phyloP scores from a whole-genome alignment of 2,329 filamentous ascomycete genomes.

The Blastomyces parvus region DNA sequence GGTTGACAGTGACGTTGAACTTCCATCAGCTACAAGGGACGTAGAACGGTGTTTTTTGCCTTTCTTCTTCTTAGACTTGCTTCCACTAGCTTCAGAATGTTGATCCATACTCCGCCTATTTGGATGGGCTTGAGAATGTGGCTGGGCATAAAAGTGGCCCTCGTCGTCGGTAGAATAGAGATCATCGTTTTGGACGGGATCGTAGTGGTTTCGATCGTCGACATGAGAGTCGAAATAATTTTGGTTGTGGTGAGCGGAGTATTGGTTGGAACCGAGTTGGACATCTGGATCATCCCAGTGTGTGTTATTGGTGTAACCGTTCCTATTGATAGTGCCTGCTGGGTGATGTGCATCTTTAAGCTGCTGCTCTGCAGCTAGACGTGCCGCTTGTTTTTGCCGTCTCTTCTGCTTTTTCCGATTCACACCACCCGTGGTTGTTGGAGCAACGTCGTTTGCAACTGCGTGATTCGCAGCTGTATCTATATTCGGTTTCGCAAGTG shows the following conservation, averaged over 20 bases:
- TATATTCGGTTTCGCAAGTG: constrained; percentile 16
- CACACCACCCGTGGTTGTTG: constrained; percentile 32
- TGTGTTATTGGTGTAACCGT: constrained; percentile 26
- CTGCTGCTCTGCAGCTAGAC: constrained; percentile 51
- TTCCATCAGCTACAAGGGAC: constrained; percentile 29
- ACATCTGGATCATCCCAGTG: constrained; percentile 9
- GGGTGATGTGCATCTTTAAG: constrained; percentile 24
- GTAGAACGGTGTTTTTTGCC: constrained; percentile 29
- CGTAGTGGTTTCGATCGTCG: constrained; percentile 31
- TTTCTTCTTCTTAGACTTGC: constrained; percentile 36
- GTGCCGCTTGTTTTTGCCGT: constrained; percentile 70
- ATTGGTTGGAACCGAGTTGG: constrained; percentile 11
- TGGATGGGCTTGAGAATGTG: constrained; percentile 18
- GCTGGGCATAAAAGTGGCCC: constrained; percentile 29
- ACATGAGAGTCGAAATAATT: constrained; percentile 25
- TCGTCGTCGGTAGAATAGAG: constrained; percentile 50
- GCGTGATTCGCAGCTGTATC: constrained; percentile 6
- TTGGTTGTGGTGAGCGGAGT: constrained; percentile 17
- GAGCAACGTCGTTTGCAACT: constrained; percentile 5
- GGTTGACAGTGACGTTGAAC: constrained; percentile 32
- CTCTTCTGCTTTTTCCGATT: constrained; percentile 96
- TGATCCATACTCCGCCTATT: constrained; percentile 18
- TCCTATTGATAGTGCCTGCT: constrained; percentile 24
- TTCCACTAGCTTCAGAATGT: constrained; percentile 20
- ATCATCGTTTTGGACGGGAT: constrained; percentile 44